Conservation (phyloP, 2,329 filamentous ascomycete species). For the Byssochlamys sp. region DNA sequence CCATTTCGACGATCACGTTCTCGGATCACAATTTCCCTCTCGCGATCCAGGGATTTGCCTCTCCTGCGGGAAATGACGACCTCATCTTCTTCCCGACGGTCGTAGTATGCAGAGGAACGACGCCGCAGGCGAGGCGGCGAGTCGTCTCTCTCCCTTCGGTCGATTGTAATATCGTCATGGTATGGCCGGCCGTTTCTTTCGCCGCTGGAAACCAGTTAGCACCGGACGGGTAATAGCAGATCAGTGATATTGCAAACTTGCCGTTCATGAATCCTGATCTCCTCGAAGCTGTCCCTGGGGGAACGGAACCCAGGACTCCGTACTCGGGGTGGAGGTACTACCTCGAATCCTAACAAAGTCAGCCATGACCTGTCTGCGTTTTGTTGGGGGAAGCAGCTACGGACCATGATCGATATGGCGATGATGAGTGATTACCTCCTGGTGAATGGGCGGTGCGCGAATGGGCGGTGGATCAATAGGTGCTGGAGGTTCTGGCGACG, state of each 20-base stretch:
- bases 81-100: conserved; percentile 14
- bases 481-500: conserved; percentile 44
- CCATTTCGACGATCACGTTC: conserved; percentile 7
- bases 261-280: conserved; percentile 49
- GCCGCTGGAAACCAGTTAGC: conserved; percentile 14
- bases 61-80: conserved; percentile 17
- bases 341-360: conserved; percentile 15
- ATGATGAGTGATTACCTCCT: conserved; percentile 83
- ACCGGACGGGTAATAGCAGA: neutral
- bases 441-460: conserved; percentile 68
- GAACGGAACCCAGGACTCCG: conserved; percentile 19
- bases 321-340: conserved; percentile 16
- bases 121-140: conserved; percentile 31
- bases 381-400: conserved; percentile 5
- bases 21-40: conserved; percentile 14
- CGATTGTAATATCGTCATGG: conserved; percentile 59
- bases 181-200: conserved; percentile 38
- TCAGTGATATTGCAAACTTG: conserved; percentile 20
- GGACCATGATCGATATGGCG: conserved; percentile 75
- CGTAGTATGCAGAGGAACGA: conserved; percentile 11
- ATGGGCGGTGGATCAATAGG: conserved; percentile 53
- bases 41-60: conserved; percentile 18
- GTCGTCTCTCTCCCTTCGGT: conserved; percentile 33
- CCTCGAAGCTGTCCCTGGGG: conserved; percentile 34
- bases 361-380: neutral